These are phyloP conservation scores for Scutellaria barbata DNA, from an alignment of 257 asterid species.

Conservation along the genomic window DNA sequence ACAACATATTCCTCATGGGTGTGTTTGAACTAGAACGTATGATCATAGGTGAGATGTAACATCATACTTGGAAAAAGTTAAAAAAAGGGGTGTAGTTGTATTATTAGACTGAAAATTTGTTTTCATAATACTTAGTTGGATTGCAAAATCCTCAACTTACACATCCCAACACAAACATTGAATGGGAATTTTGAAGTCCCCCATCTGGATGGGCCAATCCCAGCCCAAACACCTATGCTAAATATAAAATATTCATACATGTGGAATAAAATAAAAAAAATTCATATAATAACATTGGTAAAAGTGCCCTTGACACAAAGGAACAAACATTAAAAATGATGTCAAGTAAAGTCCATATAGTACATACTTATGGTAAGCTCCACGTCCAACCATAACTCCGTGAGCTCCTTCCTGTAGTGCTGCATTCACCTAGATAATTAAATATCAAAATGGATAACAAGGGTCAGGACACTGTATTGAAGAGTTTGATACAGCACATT, in stretches of 20 bases:
- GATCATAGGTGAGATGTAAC: no score
- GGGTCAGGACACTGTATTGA: constrained; percentile 21
- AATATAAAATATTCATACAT: no score
- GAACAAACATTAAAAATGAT: not conserved
- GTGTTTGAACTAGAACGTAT: not conserved
- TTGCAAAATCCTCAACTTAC: no score
- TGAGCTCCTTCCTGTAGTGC: constrained; percentile 88
- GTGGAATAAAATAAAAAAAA: not conserved
- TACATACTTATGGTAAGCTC: constrained; percentile 74
- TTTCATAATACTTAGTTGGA: no score
- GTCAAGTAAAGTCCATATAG: constrained; percentile 18
- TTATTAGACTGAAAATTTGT: no score
- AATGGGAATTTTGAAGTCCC: no score
- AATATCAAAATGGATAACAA: constrained; percentile 29
- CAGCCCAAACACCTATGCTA: no score
- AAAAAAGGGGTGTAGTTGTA: no score
- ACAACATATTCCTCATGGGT: constrained; percentile 4
- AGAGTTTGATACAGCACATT: constrained; percentile 30
- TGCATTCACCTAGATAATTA: constrained; percentile 60
- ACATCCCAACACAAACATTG: no score
- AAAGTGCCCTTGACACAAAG: not conserved
- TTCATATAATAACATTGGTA: not conserved
- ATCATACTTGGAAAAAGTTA: no score
- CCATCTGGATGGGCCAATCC: no score
- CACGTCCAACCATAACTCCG: constrained; percentile 97